Conservation (phyloP, 2,329 filamentous ascomycete genomes). For the Myriosclerotinia curreyana region DNA sequence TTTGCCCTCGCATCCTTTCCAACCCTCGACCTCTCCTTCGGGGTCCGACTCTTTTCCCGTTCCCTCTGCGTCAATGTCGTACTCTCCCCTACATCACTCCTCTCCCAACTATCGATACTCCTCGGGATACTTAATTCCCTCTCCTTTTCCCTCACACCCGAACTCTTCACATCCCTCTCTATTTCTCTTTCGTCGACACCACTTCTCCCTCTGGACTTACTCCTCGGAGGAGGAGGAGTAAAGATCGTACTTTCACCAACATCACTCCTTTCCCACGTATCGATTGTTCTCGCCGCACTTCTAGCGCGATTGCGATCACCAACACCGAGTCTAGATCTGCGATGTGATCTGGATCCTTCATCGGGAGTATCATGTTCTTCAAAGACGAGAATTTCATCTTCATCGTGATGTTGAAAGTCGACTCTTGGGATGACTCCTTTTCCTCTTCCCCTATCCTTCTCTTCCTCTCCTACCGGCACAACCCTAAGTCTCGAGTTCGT, state of each 20-base stretch:
- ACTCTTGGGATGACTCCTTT: neutral
- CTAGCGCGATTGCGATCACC: neutral
- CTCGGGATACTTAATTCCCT: conserved; percentile 7
- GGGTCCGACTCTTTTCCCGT: conserved; percentile 1
- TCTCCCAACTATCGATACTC: conserved; percentile 12
- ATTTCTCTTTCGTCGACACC: neutral
- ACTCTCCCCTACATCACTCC: conserved; percentile 8
- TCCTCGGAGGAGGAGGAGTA: neutral
- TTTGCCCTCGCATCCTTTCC: neutral
- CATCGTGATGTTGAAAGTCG: conserved; percentile 1
- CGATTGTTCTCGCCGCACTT: conserved; percentile 5
- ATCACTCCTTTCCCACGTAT: conserved; percentile 17
- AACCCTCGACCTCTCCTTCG: neutral
- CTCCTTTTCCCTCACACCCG: neutral
- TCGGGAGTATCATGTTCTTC: conserved; percentile 6
- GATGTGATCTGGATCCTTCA: conserved; percentile 1
- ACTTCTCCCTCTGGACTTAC: neutral
- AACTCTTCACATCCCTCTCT: neutral
- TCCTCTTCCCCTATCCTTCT: neutral
- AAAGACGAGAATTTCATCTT: conserved; percentile 11
- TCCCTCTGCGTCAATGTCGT: neutral
- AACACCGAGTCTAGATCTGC: neutral
- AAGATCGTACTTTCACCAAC: conserved; percentile 2
- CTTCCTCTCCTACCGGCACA: neutral
- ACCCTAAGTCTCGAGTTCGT: conserved; percentile 17